phyloP scores from a whole-genome alignment of 2,329 filamentous ascomycete species.

The Zalaria sp. region DNA sequence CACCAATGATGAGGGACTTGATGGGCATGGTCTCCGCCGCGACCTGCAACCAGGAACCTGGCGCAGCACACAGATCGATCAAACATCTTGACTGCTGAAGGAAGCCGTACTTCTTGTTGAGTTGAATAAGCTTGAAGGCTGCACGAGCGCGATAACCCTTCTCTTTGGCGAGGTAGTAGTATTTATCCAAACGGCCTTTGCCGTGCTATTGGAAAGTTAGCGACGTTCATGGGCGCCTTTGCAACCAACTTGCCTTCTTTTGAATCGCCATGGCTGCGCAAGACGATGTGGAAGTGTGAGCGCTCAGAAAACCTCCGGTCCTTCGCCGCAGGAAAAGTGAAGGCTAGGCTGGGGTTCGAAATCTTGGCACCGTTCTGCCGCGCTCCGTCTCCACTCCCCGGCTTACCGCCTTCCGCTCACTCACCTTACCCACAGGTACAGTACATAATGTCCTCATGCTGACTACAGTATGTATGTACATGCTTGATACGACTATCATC shows the following conservation, averaged over 20 bases:
- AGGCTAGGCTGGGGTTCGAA: too few relatives aligned
- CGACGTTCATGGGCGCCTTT: conserved; percentile 13
- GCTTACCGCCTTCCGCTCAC: too few relatives aligned
- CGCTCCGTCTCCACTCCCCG: too few relatives aligned
- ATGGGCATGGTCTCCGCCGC: conserved; percentile 89
- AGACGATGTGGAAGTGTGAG: too few relatives aligned
- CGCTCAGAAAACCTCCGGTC: too few relatives aligned
- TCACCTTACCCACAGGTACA: too few relatives aligned
- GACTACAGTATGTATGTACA: too few relatives aligned
- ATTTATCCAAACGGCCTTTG: conserved; percentile 96
- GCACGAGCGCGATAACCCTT: conserved; percentile 93
- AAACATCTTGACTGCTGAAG: conserved; percentile 92
- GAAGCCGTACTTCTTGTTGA: conserved; percentile 99
- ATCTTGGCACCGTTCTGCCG: too few relatives aligned
- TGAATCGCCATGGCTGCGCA: conserved; percentile 68
- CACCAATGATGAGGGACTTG: conserved; percentile 80
- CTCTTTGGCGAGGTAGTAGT: conserved; percentile 97
- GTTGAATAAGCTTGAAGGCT: conserved; percentile 92
- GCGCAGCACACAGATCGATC: conserved; percentile 92
- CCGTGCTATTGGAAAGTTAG: conserved; percentile 45
- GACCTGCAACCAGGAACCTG: conserved; percentile 94
- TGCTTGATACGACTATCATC: too few relatives aligned
- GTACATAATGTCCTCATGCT: too few relatives aligned
- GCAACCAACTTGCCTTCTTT: conserved; percentile 52
- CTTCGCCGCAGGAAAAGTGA: too few relatives aligned